These are phyloP conservation scores for Prorocentrum cordatum DNA, from an alignment of 169 alveolate species.

Conservation along the genomic window DNA sequence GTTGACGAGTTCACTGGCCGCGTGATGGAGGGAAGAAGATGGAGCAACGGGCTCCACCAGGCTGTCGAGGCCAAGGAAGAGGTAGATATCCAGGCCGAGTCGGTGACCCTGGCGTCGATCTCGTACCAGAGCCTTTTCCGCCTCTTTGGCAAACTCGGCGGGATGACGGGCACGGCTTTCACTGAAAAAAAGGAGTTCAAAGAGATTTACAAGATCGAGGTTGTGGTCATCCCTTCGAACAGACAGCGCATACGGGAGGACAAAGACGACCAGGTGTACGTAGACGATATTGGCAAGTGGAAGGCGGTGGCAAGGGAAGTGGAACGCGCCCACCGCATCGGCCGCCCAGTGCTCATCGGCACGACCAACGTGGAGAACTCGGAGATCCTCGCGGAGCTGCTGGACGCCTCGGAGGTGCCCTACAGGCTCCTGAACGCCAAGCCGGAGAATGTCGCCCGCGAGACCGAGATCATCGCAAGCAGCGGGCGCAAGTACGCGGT, in stretches of 20 bases:
- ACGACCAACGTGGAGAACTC: constrained; percentile 66
- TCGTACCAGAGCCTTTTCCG: constrained; percentile 64
- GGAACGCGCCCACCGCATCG: constrained; percentile 48
- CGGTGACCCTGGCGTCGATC: constrained; percentile 51
- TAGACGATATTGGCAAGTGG: constrained; percentile 67
- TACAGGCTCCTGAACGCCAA: constrained; percentile 59
- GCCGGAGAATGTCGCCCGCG: constrained; percentile 69
- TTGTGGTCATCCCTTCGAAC: neutral
- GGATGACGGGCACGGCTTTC: constrained; percentile 67
- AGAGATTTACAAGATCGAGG: constrained; percentile 43
- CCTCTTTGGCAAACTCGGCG: constrained; percentile 47
- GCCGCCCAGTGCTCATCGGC: constrained; percentile 54
- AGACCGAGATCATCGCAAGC: constrained; percentile 58
- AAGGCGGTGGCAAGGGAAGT: constrained; percentile 54
- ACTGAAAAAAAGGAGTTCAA: constrained; percentile 62
- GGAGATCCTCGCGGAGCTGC: constrained; percentile 58
- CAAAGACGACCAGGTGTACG: constrained; percentile 59
- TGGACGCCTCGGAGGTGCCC: constrained; percentile 50
- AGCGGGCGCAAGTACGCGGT: constrained; percentile 46
- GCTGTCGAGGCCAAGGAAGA: neutral
- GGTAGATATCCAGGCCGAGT: constrained; percentile 67
- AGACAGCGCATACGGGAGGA: constrained; percentile 18
- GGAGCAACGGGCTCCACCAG: constrained; percentile 69
- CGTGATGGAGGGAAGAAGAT: constrained; percentile 53
- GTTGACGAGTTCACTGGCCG: constrained; percentile 70